Percentiles rank a stretch among this genome's conserved stretches.
Conservation (phyloP, 129 eudicot genomes). For the Cynara cardunculus region DNA sequence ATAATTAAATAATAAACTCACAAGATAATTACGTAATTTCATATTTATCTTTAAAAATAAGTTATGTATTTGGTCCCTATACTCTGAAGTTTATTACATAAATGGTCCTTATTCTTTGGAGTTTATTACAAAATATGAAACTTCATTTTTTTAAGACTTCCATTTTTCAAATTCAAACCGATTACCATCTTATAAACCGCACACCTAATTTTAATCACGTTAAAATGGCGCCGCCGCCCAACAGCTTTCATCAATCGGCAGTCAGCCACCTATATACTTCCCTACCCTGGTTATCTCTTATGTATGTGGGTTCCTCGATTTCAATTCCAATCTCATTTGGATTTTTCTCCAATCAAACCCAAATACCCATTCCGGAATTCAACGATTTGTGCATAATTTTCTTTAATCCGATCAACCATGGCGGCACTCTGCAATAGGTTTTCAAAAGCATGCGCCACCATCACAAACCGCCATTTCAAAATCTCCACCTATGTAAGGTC, state of each 20-base stretch:
- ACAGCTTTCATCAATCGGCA: background rate
- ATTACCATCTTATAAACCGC: background rate
- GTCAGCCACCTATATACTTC: background rate
- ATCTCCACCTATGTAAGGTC: constrained; percentile 10
- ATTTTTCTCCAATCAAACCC: background rate
- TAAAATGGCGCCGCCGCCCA: constrained; percentile 11
- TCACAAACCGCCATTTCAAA: constrained; percentile 3
- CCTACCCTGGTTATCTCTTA: too few relatives aligned
- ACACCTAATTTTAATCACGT: background rate
- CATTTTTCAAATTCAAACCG: too few relatives aligned
- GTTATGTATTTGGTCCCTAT: background rate
- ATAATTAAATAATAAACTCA: background rate
- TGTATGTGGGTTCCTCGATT: background rate
- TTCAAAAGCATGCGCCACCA: constrained; percentile 18
- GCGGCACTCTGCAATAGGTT: constrained; percentile 13
- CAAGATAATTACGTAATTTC: background rate
- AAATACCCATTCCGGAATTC: background rate
- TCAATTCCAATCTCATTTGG: background rate
- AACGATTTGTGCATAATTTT: background rate
- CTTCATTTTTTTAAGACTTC: too few relatives aligned
- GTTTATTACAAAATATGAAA: too few relatives aligned
- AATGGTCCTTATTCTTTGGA: too few relatives aligned
- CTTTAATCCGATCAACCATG: constrained; percentile 18
- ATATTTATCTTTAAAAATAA: background rate
- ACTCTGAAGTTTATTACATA: background rate